A percentile compares a stretch with the other conserved stretches of the same genome.
These are phyloP conservation scores for Epichloe uncinata DNA, from an alignment of 2,329 filamentous ascomycete genomes.

Conservation along the genomic window DNA sequence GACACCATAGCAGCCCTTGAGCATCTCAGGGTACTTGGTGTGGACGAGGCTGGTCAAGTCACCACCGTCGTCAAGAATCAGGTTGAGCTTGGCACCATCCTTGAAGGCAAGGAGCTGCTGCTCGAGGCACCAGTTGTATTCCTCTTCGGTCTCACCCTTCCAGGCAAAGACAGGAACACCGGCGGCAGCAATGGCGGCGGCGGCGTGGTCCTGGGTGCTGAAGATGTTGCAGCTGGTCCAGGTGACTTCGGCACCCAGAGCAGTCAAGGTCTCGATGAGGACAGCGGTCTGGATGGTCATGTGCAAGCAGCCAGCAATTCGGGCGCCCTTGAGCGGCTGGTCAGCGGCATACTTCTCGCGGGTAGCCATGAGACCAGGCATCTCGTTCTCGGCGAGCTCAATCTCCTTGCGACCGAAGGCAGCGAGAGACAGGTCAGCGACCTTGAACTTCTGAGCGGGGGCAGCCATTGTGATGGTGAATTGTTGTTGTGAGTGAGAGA, in stretches of 20 bases:
- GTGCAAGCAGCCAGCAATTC: conserved; percentile 96
- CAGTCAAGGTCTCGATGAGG: conserved; percentile 92
- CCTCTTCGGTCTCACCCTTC: conserved; percentile 94
- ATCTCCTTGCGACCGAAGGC: conserved; percentile 99
- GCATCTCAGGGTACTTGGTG: conserved; percentile 96
- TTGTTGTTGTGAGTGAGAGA: conserved; percentile 6
- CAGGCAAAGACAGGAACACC: conserved; percentile 76
- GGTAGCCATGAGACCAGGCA: conserved; percentile 96
- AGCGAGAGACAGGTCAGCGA: conserved; percentile 93
- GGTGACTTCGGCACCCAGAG: conserved; percentile 94
- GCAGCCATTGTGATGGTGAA: conserved; percentile 44
- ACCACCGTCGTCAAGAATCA: conserved; percentile 98
- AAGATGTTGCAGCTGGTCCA: conserved; percentile 99
- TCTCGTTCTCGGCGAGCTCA: conserved; percentile 90
- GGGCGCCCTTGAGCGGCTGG: conserved; percentile 87
- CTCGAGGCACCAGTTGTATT: conserved; percentile 99
- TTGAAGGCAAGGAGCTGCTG: conserved; percentile 97
- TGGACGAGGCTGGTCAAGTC: conserved; percentile 93
- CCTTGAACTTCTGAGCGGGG: conserved; percentile 91
- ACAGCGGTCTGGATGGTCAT: conserved; percentile 99
- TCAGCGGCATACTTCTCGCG: conserved; percentile 81
- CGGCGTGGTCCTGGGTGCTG: conserved; percentile 97
- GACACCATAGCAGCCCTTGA: conserved; percentile 95
- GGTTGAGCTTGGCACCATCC: conserved; percentile 89
- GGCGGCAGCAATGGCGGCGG: conserved; percentile 86